These are phyloP conservation scores for Fusarium buharicum DNA, from an alignment of 2,329 filamentous ascomycete genomes.

Conservation along the genomic window DNA sequence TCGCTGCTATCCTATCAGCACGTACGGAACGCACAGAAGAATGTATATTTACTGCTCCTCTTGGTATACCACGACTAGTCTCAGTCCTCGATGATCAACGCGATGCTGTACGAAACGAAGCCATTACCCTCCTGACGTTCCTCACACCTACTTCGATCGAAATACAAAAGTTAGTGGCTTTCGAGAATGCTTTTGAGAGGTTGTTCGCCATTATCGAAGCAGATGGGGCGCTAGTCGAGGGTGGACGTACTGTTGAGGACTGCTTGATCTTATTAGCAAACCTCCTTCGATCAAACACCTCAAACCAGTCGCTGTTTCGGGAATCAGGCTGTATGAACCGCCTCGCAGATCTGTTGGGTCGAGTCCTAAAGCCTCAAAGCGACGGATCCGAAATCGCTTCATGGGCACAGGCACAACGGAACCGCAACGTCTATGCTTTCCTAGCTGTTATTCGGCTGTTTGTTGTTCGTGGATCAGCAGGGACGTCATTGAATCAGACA, in stretches of 20 bases:
- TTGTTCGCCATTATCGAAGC: constrained; percentile 83
- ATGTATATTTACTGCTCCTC: constrained; percentile 87
- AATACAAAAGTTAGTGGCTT: constrained; percentile 94
- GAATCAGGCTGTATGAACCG: constrained; percentile 86
- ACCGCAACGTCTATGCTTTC: constrained; percentile 92
- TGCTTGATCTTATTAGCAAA: constrained; percentile 92
- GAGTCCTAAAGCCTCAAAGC: constrained; percentile 64
- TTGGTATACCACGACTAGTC: constrained; percentile 89
- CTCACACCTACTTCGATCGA: constrained; percentile 88
- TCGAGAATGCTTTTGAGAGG: constrained; percentile 91
- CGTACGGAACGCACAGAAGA: constrained; percentile 93
- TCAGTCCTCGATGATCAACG: constrained; percentile 83
- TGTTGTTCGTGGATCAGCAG: constrained; percentile 80
- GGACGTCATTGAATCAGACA: constrained; percentile 83
- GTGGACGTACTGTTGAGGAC: constrained; percentile 89
- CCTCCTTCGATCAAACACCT: constrained; percentile 83
- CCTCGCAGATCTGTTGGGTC: constrained; percentile 74
- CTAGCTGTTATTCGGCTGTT: constrained; percentile 89
- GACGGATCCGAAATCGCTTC: constrained; percentile 69
- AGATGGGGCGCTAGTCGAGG: constrained; percentile 84
- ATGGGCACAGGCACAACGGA: constrained; percentile 81
- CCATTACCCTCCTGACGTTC: constrained; percentile 84
- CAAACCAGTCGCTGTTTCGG: constrained; percentile 93
- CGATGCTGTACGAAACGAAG: constrained; percentile 90
- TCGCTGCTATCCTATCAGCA: constrained; percentile 85